Evolutionary conservation across 2,329 filamentous ascomycete species (phyloP).

Genomic region (Davidsoniella eucalypti): DNA sequence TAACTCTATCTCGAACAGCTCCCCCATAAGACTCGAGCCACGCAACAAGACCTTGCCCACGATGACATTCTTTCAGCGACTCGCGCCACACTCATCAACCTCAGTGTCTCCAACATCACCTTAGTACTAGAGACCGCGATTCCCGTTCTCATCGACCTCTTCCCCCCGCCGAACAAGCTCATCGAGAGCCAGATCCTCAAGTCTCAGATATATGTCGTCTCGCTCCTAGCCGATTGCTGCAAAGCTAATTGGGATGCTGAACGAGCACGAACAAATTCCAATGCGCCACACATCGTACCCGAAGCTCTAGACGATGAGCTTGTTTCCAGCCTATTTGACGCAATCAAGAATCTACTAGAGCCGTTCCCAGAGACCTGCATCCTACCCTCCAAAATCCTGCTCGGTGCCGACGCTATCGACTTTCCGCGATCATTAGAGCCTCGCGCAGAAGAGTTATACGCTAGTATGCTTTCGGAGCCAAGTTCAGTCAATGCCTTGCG

Average conservation of each 20-base stretch:
- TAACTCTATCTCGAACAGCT: slow-evolving; percentile 26
- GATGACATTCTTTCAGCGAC: slow-evolving; percentile 47
- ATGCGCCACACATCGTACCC: slow-evolving; percentile 16
- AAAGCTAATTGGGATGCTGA: slow-evolving; percentile 40
- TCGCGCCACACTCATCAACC: slow-evolving; percentile 42
- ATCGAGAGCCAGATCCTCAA: slow-evolving; percentile 39
- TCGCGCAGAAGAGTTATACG: slow-evolving; percentile 9
- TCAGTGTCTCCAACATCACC: slow-evolving; percentile 37
- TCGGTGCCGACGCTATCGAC: slow-evolving; percentile 20
- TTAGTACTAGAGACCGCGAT: slow-evolving; percentile 41
- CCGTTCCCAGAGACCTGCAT: slow-evolving; percentile 41
- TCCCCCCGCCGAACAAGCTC: slow-evolving; percentile 31
- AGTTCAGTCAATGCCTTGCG: slow-evolving; percentile 6
- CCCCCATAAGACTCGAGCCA: slow-evolving; percentile 44
- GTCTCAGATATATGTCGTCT: slow-evolving; percentile 48
- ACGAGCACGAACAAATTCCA: slow-evolving; percentile 17
- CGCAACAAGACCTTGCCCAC: slow-evolving; percentile 37
- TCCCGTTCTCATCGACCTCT: slow-evolving; percentile 40
- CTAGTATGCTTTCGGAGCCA: slow-evolving; percentile 6
- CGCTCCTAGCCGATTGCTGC: slow-evolving; percentile 48
- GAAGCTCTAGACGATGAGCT: slow-evolving; percentile 32
- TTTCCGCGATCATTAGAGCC: slow-evolving; percentile 8
- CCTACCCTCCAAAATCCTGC: slow-evolving; percentile 38
- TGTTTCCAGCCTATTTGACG: slow-evolving; percentile 37
- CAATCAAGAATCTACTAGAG: slow-evolving; percentile 38